These are phyloP conservation scores for Candida taoyuanica DNA, from an alignment of 805 yeast species.

Conservation along the genomic window DNA sequence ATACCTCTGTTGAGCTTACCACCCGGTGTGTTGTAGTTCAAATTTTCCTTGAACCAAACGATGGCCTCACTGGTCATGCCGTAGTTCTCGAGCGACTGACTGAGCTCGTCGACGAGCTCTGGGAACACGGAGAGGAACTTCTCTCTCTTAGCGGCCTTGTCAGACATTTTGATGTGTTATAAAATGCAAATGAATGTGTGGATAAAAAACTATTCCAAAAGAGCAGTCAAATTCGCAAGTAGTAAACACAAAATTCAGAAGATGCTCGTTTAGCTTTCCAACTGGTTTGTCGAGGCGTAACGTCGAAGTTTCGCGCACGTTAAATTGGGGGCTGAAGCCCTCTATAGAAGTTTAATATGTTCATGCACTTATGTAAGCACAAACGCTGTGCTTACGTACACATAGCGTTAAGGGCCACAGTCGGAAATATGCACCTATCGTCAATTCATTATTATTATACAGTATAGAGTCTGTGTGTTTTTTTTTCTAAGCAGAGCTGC, in stretches of 20 bases:
- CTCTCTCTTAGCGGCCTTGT: slow-evolving; percentile 35
- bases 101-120: slow-evolving; percentile 69
- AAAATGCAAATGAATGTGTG: background rate
- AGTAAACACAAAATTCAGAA: too few species aligned
- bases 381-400: too few species aligned
- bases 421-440: too few species aligned
- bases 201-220: too few species aligned
- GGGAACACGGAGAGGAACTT: slow-evolving; percentile 70
- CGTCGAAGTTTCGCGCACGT: background rate
- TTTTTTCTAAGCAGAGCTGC: too few species aligned
- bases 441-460: too few species aligned
- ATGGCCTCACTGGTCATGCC: slow-evolving; percentile 85
- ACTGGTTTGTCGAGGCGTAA: background rate
- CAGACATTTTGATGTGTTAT: slow-evolving; percentile 16
- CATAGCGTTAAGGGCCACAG: too few species aligned
- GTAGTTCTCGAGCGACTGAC: slow-evolving; percentile 53
- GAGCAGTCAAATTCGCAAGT: too few species aligned
- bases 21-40: slow-evolving; percentile 89
- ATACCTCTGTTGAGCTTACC: slow-evolving; percentile 96
- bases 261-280: background rate
- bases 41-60: slow-evolving; percentile 70
- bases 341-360: too few species aligned
- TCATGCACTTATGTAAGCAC: too few species aligned
- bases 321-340: too few species aligned
- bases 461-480: too few species aligned